Base-by-base conservation (phyloP, 148 eudicot species). In the Tetragonia tetragonoides region DNA sequence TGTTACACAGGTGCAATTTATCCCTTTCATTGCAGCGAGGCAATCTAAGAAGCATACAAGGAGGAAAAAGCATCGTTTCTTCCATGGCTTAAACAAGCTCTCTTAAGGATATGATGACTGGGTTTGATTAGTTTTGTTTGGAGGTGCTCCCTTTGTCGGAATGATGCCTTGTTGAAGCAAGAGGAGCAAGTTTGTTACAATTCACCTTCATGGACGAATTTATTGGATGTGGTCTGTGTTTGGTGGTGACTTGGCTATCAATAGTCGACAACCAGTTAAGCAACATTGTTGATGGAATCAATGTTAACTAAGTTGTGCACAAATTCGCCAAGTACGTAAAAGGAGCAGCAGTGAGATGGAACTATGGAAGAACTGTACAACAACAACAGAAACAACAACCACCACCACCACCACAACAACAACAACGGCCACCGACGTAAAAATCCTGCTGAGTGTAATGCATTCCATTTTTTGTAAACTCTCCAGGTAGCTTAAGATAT, bases 61-160 rank as follows among this genome's bases (percentile, higher is more conserved):
- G 80, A 87, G 99, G 76, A 89, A 84, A 85, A 92, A 89, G 66
- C 99, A 95, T 68, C 89, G 99, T 16, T 92, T 94, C 82, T 92
- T 94, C 78, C 98, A 92, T 79, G 97, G 98, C 72, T 84, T 94
- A 51, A 91, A 83, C 89, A 89, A 87, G 75, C 40, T 49, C 39
- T 74, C 78, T 6, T 78, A 39, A 74, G n/a, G 21, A 16, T 46
- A 0, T 34, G 20, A 41, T 51, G 12, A 62, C 60, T 57, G 6
- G 14, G 15, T 21, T 28, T 24, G 20, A 80, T 3, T 65, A n/a
- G 6, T 63, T 34, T 20, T 46, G 2, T 0, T 21, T 11, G 39
- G 23, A 49, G 62, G 68, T 7, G n/a, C 20, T 18, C 14, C 61
- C 4, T 73, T 18, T 74, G 18, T 46, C 49, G 4, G 66, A 5